Base-by-base conservation (phyloP, 805 yeast species). In the Candida odintsovae region DNA sequence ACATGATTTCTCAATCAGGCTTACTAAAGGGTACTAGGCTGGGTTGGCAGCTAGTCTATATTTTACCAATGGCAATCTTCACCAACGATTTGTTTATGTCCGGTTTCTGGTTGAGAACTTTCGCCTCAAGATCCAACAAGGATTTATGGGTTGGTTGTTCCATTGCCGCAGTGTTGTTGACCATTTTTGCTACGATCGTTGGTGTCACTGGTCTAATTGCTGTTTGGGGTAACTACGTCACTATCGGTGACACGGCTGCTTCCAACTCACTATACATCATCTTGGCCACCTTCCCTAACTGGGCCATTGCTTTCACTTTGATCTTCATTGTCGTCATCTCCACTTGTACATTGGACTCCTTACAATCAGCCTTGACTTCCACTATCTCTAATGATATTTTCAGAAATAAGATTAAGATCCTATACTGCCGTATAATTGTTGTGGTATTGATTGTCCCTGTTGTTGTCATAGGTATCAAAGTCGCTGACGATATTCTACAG, bases 41-140 rank as follows among this genome's bases (percentile, higher is more conserved):
- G 36, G 96, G 96, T 16, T 90, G 96, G 95, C 94, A 89, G 72
- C 75, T 90, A 52, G 63, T 90, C 29, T 90, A 89, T 62, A 90
- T 90, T 52, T 71, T 90, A 53, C 77, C 83, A 8, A 83, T 90
- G 28, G 97, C 97, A 23, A 86, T 90, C 59, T 76, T 89, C 47
- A 86, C 97, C 29, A 90, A 90, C 59, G 96, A 89, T 62, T 80
- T 90, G 62, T 90, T 90, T 66, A 69, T 90, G 74, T 78, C 95
- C 28, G 96, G 96, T 0, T 90, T 90, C 64, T 90, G 98, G 98
- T 69, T 90, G 50, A 75, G 98, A 59, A 87, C 98, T 1, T 90
- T 90, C 70, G 96, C 98, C 6, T 83, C 96, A 7, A 79, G 78
- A 52, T 70, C 88, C 9, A 80, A 90, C 65, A 77, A 72, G 53